phyloP scores from a whole-genome alignment of 345 rosid species.

The Heritiera littoralis region DNA sequence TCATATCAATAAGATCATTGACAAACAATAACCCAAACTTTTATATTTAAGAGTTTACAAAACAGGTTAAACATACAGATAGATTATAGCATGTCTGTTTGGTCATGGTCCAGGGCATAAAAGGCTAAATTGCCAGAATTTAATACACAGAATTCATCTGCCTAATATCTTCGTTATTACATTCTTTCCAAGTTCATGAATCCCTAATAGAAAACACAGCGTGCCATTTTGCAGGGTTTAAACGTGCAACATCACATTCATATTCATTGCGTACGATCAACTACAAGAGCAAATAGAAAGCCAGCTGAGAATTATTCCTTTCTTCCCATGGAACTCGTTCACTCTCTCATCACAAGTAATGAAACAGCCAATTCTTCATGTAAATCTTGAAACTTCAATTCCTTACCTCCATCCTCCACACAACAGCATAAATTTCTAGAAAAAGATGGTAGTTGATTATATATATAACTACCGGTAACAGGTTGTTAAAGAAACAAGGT shows the following conservation, averaged over 20 bases:
- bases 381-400: background rate
- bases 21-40: background rate
- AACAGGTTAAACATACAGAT: background rate
- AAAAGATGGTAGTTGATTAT: too few species aligned
- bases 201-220: background rate
- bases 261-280: background rate
- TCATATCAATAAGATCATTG: background rate
- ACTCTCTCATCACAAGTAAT: background rate
- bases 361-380: background rate
- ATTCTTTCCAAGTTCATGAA: background rate
- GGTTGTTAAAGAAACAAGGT: too few species aligned
- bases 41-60: background rate
- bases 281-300: background rate
- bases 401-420: background rate
- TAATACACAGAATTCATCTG: background rate
- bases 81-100: background rate
- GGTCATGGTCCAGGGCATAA: slow-evolving; percentile 6
- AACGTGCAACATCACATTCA: background rate
- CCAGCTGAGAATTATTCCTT: background rate
- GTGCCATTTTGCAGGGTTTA: background rate
- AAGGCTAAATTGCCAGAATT: background rate
- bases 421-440: background rate
- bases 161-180: background rate
- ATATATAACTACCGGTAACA: background rate
- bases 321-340: background rate